Evolutionary conservation across 768 basidiomycete genomes (phyloP), one percentile per base, ranked within the genome.

Genomic region (Amyloporia xantha): DNA sequence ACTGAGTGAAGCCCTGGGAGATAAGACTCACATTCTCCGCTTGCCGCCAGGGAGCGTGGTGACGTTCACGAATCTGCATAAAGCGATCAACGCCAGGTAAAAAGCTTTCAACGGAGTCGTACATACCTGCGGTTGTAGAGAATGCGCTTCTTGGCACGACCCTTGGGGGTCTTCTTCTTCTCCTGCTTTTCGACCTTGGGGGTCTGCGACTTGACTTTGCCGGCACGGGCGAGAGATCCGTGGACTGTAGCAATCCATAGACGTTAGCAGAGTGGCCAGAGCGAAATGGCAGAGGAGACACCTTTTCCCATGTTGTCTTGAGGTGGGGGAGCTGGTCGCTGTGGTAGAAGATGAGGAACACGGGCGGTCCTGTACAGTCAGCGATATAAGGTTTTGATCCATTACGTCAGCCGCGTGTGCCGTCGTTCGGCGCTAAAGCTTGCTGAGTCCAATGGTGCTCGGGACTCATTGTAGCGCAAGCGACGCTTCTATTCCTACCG

Each of bases 191-290:
- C 95, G 66, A 96, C 95, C 75, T 97, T 97, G 64, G 94, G 94
- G 64, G 86, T 90, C 75, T 94, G 91, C 61, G 89, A 91, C 76
- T 92, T 96, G 79, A 97, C 95, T 82, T 98, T 97, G 71, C 94
- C 94, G 68, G 93, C 93, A 79, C 93, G 93, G 75, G 93, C 93
- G 75, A 95, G 92, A 69, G 93, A 97, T 70, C 93, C 93, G 87
- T 97, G 93, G 75, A 95, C 93, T 92, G 54, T 13, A 38, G 37
- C 19, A 54, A 25, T 20, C 23, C 36, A 28, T 33, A 41, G 4
- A 40, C 9, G 47, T 42, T 35, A 46, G 28, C 15, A 44, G 13
- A 40, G 25, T 25, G 41, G 41, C 26, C 21, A 57, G 48, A 47
- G 17, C 33, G 27, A 21, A 38, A 13, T 17, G 28, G 42, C 45